These are phyloP conservation scores for Candida dendrica DNA, from an alignment of 805 yeast genomes.

Conservation along the genomic window DNA sequence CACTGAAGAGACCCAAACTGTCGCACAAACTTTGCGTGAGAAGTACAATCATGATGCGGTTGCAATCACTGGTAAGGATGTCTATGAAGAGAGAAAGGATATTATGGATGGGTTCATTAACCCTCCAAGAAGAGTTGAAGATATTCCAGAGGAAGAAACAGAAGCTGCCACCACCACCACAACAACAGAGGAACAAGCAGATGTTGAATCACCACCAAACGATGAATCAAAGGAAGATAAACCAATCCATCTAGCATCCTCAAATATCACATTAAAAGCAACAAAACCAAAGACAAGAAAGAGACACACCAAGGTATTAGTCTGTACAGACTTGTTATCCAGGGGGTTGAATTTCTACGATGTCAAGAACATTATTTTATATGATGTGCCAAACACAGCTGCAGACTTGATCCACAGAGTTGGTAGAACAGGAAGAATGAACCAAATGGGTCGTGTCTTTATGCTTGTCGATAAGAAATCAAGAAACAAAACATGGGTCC, in stretches of 20 bases:
- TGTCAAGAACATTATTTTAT: slow-evolving; percentile 72
- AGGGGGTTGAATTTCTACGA: slow-evolving; percentile 85
- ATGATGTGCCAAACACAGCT: slow-evolving; percentile 80
- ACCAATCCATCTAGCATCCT: not conserved
- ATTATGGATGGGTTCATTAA: slow-evolving; percentile 44
- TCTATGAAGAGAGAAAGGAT: slow-evolving; percentile 49
- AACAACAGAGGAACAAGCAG: slow-evolving; percentile 1
- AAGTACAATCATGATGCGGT: slow-evolving; percentile 51
- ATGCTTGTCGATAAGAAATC: slow-evolving; percentile 63
- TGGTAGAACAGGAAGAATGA: slow-evolving; percentile 93
- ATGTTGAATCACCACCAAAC: too few relatives aligned
- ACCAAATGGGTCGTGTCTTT: slow-evolving; percentile 81
- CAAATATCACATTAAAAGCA: slow-evolving; percentile 3
- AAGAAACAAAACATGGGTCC: slow-evolving; percentile 68
- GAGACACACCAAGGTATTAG: slow-evolving; percentile 53
- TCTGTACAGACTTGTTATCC: slow-evolving; percentile 84
- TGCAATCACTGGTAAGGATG: slow-evolving; percentile 62
- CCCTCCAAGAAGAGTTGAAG: slow-evolving; percentile 40
- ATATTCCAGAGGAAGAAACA: slow-evolving; percentile 19
- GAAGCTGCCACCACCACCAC: slow-evolving; percentile 9
- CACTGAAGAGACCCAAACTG: slow-evolving; percentile 50
- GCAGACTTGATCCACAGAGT: slow-evolving; percentile 85
- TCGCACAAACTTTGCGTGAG: slow-evolving; percentile 46
- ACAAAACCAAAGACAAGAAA: slow-evolving; percentile 1
- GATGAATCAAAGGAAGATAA: not conserved